phyloP scores from a whole-genome alignment of 495 filamentous ascomycete genomes.

The Hyaloscypha bicolor region DNA sequence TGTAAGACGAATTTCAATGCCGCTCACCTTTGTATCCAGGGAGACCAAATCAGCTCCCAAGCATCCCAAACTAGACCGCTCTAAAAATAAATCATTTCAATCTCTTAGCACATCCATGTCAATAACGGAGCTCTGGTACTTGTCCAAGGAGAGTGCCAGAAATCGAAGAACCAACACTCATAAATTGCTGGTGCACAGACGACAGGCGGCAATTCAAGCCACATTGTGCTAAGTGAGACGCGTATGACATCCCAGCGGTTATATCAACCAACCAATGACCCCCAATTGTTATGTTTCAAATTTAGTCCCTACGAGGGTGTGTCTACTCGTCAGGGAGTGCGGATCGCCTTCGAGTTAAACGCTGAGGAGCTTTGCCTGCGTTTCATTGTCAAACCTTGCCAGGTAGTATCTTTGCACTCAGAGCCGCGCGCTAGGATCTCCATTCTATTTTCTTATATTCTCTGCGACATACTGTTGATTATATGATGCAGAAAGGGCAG shows the following conservation, averaged over 20 bases:
- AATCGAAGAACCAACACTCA: background rate
- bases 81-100: constrained; percentile 14
- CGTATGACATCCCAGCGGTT: background rate
- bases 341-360: background rate
- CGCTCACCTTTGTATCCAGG: background rate
- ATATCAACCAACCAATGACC: background rate
- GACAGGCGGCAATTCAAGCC: background rate
- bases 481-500: background rate
- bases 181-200: background rate
- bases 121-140: background rate
- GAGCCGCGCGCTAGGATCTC: background rate
- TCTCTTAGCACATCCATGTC: background rate
- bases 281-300: background rate
- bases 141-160: constrained; percentile 3
- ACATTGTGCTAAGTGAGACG: background rate
- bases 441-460: no score
- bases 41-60: constrained; percentile 4
- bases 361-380: background rate
- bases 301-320: background rate
- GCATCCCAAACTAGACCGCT: background rate
- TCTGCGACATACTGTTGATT: background rate
- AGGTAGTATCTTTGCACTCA: background rate
- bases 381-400: background rate
- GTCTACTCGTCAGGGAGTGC: background rate
- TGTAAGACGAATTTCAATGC: no score